Evolutionary conservation across 352 stramenopile genomes (phyloP).

Genomic region (Globisporangium apiculatum): DNA sequence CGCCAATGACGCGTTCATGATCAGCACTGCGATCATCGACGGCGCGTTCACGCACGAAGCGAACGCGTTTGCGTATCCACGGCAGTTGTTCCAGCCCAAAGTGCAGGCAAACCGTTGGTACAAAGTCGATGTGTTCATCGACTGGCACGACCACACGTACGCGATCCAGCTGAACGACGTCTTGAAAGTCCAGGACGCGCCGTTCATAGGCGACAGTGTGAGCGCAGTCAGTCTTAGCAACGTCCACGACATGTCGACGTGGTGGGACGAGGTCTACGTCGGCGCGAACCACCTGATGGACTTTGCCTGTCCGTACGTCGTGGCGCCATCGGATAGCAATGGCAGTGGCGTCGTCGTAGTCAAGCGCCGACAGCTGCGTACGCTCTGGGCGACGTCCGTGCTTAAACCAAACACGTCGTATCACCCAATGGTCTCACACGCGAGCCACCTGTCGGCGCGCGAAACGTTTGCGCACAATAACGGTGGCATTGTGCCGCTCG

Average conservation of each 20-base stretch:
- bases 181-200: conserved; percentile 42
- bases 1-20: conserved; percentile 47
- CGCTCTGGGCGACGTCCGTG: conserved; percentile 37
- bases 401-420: conserved; percentile 33
- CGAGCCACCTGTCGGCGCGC: conserved; percentile 77
- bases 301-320: conserved; percentile 81
- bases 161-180: conserved; percentile 90
- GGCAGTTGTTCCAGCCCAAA: conserved; percentile 37
- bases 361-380: conserved; percentile 35
- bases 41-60: conserved; percentile 63
- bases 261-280: conserved; percentile 96
- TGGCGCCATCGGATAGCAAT: conserved; percentile 1
- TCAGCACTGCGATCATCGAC: conserved; percentile 57
- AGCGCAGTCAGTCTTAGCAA: conserved; percentile 74
- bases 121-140: conserved; percentile 91
- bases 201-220: conserved; percentile 50
- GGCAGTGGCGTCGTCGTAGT: conserved; percentile 29
- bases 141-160: conserved; percentile 83
- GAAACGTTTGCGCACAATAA: conserved; percentile 77
- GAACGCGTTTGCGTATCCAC: conserved; percentile 60
- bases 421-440: conserved; percentile 76
- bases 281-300: conserved; percentile 87
- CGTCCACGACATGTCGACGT: conserved; percentile 72
- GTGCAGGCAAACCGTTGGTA: conserved; percentile 85
- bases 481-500: conserved; percentile 70